Base-by-base conservation (phyloP, 768 basidiomycete genomes). In the Panaeolus papilionaceus region DNA sequence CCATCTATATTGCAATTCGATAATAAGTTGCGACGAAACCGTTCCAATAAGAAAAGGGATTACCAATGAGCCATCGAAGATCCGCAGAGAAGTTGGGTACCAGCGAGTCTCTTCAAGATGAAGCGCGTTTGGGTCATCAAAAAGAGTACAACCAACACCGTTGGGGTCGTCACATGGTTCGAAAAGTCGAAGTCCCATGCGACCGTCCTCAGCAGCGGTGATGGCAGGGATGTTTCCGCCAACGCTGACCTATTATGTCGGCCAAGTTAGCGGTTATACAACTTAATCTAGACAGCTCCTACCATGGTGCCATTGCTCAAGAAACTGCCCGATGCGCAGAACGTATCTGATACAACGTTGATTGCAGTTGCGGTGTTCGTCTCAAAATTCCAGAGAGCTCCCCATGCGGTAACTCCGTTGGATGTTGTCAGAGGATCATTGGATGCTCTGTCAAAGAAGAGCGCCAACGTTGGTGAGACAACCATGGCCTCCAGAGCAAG, bases 341-440 rank as follows among this genome's bases (percentile, higher is more conserved):
- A 84, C 12, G 77, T 78, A 65, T 84, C 78, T 33, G 78, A 77
- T 8, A 78, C 64, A 28, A 81, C 70, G 49, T 77, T 75, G n/a
- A 82, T 66, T 4, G 81, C 74, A n/a, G 77, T 76, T 1, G 79
- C 76, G 7, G 73, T 77, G 62, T 82, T 79, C 2, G 82, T 83
- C 66, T 76, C 71, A 20, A 85, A 74, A 64, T 84, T 77, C 72
- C 82, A 78, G 23, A 83, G 73, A 23, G 79, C 79, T 26, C 78
- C 80, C 83, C 82, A 84, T 11, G 83, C 83, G n/a, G 80, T 76
- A 64, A 82, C 80, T 2, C 80, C 79, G 62, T 81, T 76, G 2
- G 47, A 51, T 64, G 83, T 75, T 40, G 71, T 77, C 23, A 83
- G 70, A 16, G 82, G 79, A 51, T 84, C 82, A 64, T 82, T 71